These are phyloP conservation scores for Calycina herbarum DNA, from an alignment of 2,329 filamentous ascomycete species.

Conservation along the genomic window DNA sequence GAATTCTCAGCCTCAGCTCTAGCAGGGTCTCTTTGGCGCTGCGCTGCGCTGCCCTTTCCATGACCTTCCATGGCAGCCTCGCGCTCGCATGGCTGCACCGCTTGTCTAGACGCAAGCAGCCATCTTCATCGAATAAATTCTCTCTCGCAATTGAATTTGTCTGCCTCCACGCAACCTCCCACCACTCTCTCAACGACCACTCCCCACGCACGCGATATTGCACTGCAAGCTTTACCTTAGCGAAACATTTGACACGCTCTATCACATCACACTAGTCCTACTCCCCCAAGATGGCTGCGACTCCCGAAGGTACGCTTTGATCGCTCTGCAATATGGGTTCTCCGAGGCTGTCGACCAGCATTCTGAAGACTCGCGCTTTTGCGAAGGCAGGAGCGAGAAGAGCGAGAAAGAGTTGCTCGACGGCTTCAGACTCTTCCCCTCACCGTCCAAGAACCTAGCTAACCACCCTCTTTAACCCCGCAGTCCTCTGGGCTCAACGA, in stretches of 20 bases:
- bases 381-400: background rate
- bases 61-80: too few species aligned
- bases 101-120: conserved; percentile 6
- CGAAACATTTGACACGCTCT: background rate
- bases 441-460: conserved; percentile 11
- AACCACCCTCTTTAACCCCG: conserved; percentile 4
- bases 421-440: background rate
- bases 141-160: conserved; percentile 8
- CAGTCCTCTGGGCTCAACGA: conserved; percentile 98
- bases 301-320: conserved; percentile 36
- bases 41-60: too few species aligned
- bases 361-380: background rate
- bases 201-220: background rate
- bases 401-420: conserved; percentile 1
- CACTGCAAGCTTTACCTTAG: background rate
- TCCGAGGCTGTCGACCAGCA: background rate
- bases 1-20: background rate
- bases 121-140: conserved; percentile 14
- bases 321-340: conserved; percentile 12
- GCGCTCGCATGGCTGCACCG: conserved; percentile 3
- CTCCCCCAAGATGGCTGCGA: conserved; percentile 28
- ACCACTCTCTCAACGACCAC: background rate
- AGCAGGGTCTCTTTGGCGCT: conserved; percentile 2
- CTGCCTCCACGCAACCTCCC: background rate
- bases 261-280: background rate